Evolutionary conservation across 2,329 filamentous ascomycete genomes (phyloP).

Genomic region (Exophiala bonariae): DNA sequence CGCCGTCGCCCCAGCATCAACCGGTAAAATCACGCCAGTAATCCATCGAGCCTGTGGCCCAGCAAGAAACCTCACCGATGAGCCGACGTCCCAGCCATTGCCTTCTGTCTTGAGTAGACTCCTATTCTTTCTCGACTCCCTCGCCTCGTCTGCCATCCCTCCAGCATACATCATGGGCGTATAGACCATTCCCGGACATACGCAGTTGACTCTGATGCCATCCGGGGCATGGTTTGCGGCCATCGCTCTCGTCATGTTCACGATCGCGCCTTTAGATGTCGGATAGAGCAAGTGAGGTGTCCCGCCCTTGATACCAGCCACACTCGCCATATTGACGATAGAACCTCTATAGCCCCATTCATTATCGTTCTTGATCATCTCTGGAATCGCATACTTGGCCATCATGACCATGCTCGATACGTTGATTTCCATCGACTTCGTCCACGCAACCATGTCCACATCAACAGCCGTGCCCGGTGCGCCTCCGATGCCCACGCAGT

Average conservation of each 20-base stretch:
- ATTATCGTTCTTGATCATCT: conserved; percentile 56
- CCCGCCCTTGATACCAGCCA: conserved; percentile 58
- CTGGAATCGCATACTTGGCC: conserved; percentile 61
- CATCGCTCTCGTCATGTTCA: conserved; percentile 60
- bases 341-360: conserved; percentile 44
- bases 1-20: conserved; percentile 50
- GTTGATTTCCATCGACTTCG: conserved; percentile 59
- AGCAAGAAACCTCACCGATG: conserved; percentile 53
- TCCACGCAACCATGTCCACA: conserved; percentile 61
- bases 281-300: conserved; percentile 57
- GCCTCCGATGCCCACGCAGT: conserved; percentile 64
- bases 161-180: conserved; percentile 56
- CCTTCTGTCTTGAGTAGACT: conserved; percentile 56
- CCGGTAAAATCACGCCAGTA: conserved; percentile 48
- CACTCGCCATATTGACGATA: conserved; percentile 64
- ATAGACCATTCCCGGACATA: conserved; percentile 57
- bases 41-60: conserved; percentile 55
- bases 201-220: conserved; percentile 56
- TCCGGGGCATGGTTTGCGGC: conserved; percentile 53
- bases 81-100: conserved; percentile 55
- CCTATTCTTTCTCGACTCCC: conserved; percentile 50
- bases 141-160: conserved; percentile 52
- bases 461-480: conserved; percentile 60
- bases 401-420: conserved; percentile 67
- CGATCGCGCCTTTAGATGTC: conserved; percentile 54